A percentile compares a stretch with the other conserved stretches of the same genome.
These are phyloP conservation scores for Xanthoconium purpureum DNA, from an alignment of 768 basidiomycete genomes.

Conservation along the genomic window DNA sequence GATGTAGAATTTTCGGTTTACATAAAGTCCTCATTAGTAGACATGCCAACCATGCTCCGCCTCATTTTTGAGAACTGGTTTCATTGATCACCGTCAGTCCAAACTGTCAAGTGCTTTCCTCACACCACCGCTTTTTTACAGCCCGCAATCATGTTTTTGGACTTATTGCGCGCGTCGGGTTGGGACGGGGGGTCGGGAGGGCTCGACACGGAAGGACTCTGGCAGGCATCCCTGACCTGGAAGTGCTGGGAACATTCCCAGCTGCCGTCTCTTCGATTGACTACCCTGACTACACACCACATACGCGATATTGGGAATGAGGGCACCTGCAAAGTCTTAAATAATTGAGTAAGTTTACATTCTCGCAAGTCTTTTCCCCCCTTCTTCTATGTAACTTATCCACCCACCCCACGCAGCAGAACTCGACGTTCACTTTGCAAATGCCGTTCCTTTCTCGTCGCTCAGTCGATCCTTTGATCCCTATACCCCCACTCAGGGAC, in stretches of 20 bases:
- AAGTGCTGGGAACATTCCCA: slow-evolving; percentile 2
- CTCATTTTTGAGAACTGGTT: neutral
- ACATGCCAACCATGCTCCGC: neutral
- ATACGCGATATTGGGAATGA: slow-evolving; percentile 22
- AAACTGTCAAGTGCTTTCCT: neutral
- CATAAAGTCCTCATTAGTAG: slow-evolving; percentile 1
- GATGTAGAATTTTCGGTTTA: slow-evolving; percentile 20
- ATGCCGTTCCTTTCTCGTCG: slow-evolving; percentile 33
- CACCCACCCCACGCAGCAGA: neutral
- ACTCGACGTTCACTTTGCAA: neutral
- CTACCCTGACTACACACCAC: slow-evolving; percentile 6
- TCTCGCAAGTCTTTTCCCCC: neutral
- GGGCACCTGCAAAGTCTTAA: slow-evolving; percentile 16
- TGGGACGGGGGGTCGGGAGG: neutral
- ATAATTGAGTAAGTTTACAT: slow-evolving; percentile 17
- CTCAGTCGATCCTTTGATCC: slow-evolving; percentile 21
- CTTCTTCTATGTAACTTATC: slow-evolving; percentile 17
- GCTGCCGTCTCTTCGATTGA: neutral
- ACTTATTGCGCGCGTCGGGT: neutral
- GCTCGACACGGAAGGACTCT: slow-evolving; percentile 10
- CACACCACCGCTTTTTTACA: neutral
- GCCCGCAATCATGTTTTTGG: neutral
- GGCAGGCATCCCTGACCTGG: neutral
- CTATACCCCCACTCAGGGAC: neutral
- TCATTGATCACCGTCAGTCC: neutral